phyloP scores from a whole-genome alignment of 176 grass and related monocot species.

The Oryza meridionalis region DNA sequence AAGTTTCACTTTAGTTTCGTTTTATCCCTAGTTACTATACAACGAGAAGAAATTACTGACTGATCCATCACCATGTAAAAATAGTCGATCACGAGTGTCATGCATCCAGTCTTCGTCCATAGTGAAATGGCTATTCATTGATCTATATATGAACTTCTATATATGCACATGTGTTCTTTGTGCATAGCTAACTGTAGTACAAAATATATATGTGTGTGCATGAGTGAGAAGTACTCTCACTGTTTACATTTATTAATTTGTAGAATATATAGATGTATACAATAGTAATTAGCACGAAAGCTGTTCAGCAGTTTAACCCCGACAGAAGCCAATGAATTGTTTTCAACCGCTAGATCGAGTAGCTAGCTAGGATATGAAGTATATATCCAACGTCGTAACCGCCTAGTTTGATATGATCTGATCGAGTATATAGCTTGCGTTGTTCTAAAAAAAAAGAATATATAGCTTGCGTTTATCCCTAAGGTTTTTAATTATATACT shows the following conservation, averaged over 20 bases:
- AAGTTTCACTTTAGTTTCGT: too few relatives aligned
- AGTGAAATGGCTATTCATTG: not conserved
- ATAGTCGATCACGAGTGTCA: not conserved
- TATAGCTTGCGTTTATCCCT: too few relatives aligned
- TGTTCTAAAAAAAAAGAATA: too few relatives aligned
- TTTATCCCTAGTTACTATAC: too few relatives aligned
- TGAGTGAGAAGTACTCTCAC: not conserved
- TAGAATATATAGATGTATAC: too few relatives aligned
- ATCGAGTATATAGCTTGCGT: too few relatives aligned
- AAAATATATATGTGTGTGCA: not conserved
- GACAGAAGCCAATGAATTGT: not conserved
- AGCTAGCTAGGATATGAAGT: too few relatives aligned
- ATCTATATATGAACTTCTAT: not conserved
- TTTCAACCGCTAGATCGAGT: not conserved
- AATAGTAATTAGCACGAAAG: too few relatives aligned
- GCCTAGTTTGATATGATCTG: too few relatives aligned
- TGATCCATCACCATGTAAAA: not conserved
- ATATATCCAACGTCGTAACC: too few relatives aligned
- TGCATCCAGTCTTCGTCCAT: conserved; percentile 11
- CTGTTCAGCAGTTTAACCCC: not conserved
- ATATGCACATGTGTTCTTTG: not conserved
- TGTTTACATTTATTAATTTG: too few relatives aligned
- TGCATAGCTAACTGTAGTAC: not conserved
- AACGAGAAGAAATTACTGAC: not conserved
- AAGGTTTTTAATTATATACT: too few relatives aligned